Evolutionary conservation across 345 rosid species (phyloP), one percentile per base, ranked within the genome.

Genomic region (Murraya koenigii): DNA sequence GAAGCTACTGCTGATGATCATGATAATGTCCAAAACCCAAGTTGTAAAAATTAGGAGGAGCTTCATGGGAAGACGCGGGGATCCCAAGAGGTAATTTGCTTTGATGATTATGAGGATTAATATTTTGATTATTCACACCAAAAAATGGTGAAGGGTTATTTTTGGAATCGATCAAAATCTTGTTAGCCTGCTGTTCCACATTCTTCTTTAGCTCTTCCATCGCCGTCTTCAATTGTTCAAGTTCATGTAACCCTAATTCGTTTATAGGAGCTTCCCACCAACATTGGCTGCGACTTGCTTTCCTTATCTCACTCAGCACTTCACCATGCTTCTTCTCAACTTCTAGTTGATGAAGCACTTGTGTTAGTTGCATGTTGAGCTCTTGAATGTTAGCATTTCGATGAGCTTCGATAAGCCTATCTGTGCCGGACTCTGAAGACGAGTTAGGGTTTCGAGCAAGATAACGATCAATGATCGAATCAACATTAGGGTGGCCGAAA

Each of bases 401-500:
- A 71, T 77, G 85, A 39, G 83, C 79, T 71, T 87, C 89, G 2
- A 80, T 63, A 39, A 75, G 22, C 38, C 69, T 82, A 33, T 71
- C n/a, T 19, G 63, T 7, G 0, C 28, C 22, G 1, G 75, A 33
- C 10, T 39, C 64, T 35, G 38, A 70, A 38, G 36, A 38, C 9
- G 61, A 54, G 56, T 52, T 52, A 39, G 69, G 75, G 28, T 52
- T 80, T 10, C 72, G 71, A 69, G 75, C 69, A 22, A 87, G 76
- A 67, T 83, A 90, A 0, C 82, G 85, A 17, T 85, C 75, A 0
- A 87, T 36, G 4, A 86, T 67, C 25, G 75, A 32, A 0, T 89
- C 84, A 8, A 88, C 69, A 23, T 35, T 33, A 3, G 69, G 69
- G 69, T 91, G 89, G 30, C 95, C 93, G 26, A 90, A 91, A 38